Conservation (phyloP, 2,329 filamentous ascomycete genomes). For the Aspergillus fijiensis region DNA sequence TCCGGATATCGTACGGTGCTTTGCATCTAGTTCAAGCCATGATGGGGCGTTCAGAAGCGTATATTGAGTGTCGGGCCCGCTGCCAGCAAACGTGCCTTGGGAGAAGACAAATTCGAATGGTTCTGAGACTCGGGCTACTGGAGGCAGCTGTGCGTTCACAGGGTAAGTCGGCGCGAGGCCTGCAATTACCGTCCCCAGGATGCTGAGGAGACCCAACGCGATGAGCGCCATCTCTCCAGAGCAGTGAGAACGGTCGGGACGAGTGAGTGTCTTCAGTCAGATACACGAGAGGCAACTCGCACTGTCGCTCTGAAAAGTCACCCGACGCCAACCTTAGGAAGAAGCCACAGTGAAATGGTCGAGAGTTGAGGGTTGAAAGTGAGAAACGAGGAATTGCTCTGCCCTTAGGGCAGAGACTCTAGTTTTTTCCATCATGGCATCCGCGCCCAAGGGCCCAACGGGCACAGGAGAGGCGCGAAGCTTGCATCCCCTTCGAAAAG, state of each 20-base stretch:
- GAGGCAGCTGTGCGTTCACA: slow-evolving; percentile 80
- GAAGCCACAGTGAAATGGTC: slow-evolving; percentile 14
- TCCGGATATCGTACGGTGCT: slow-evolving; percentile 66
- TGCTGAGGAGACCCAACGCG: slow-evolving; percentile 26
- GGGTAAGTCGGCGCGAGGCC: slow-evolving; percentile 60
- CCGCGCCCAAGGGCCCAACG: slow-evolving; percentile 31
- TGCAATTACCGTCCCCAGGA: slow-evolving; percentile 34
- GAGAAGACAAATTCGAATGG: slow-evolving; percentile 47
- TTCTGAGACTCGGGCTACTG: slow-evolving; percentile 68
- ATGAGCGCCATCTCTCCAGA: slow-evolving; percentile 29
- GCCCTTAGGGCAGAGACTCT: slow-evolving; percentile 23
- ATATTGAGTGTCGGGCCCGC: slow-evolving; percentile 60
- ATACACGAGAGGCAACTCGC: slow-evolving; percentile 18
- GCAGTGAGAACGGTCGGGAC: slow-evolving; percentile 6
- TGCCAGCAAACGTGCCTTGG: slow-evolving; percentile 67
- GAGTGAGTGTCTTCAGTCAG: slow-evolving; percentile 16
- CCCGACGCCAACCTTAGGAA: slow-evolving; percentile 7
- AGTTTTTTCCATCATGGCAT: slow-evolving; percentile 22
- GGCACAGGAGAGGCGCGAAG: slow-evolving; percentile 34
- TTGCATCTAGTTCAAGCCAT: slow-evolving; percentile 73
- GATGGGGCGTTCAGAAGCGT: slow-evolving; percentile 62
- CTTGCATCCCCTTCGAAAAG: slow-evolving; percentile 31
- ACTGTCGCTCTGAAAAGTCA: background rate
- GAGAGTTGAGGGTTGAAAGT: slow-evolving; percentile 7
- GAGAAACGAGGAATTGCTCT: slow-evolving; percentile 22